Evolutionary conservation across 495 filamentous ascomycete species (phyloP), one percentile per base, ranked within the genome.

Genomic region (Penicillium salamii): DNA sequence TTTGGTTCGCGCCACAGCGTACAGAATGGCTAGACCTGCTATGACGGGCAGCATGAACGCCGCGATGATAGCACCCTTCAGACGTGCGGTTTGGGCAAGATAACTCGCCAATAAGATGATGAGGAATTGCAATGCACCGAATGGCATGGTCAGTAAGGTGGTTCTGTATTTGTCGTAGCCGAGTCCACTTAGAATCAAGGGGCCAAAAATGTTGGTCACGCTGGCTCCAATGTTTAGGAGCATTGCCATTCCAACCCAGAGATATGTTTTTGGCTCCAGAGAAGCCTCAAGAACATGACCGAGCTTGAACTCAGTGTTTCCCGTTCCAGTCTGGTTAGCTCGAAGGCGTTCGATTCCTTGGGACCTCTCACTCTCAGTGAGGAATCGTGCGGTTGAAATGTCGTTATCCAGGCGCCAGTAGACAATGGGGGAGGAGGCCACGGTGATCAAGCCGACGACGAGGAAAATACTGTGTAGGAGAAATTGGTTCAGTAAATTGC

Each of bases 291-390:
- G 19, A 5, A 77, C 61, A 24, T 79, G 76, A n/a, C 59, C 46
- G 26, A 65, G 46, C 41, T 77, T 78, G 65, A 77, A 78, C 6
- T 77, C 68, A 7, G 62, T 67, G 5, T 40, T 66, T 12, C 74
- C 75, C 0, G 68, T 72, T 26, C 84, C 84, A 1, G 83, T 86
- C 49, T 84, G 81, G 54, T 87, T 85, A 23, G 72, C 73, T 8
- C 81, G 75, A 5, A 87, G 77, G 9, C 84, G 77, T 46, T 84
- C 80, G 21, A 85, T 69, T 43, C 81, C 83, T 54, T 85, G 65
- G 11, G 62, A 55, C 51, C 79, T 81, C 55, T 87, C 82, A 18
- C 74, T 68, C 23, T 80, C 76, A 24, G 47, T 77, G 28, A 87
- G 76, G 62, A 86, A 86, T 23, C 78, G 78, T 5, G 84, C 83